phyloP scores from a whole-genome alignment of 768 basidiomycete genomes.

The Hygrocybe coccinea region DNA sequence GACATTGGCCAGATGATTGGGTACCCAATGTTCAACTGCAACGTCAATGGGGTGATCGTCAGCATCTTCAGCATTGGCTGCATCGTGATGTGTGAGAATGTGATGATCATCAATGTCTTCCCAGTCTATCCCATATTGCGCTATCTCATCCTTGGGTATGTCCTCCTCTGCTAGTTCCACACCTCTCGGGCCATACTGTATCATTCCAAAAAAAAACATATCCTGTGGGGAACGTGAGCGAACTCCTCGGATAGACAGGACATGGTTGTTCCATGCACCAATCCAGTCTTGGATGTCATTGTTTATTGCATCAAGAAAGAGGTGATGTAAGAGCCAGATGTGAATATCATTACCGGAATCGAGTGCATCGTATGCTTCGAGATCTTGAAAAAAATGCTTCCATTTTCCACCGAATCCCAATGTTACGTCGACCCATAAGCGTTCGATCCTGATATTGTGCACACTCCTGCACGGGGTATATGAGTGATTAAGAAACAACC shows the following conservation, averaged over 20 bases:
- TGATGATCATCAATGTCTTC: conserved; percentile 12
- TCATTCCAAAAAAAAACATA: conserved; percentile 32
- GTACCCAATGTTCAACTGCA: not conserved
- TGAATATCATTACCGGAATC: conserved; percentile 23
- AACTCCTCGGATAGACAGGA: conserved; percentile 17
- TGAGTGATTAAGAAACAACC: too few relatives aligned
- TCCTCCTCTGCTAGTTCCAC: not conserved
- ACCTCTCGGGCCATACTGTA: conserved; percentile 27
- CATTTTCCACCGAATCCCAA: conserved; percentile 33
- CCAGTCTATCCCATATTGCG: conserved; percentile 24
- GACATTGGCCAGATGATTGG: not conserved
- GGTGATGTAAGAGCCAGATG: conserved; percentile 38
- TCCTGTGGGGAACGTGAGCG: conserved; percentile 21
- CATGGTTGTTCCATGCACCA: conserved; percentile 35
- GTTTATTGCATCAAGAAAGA: conserved; percentile 34
- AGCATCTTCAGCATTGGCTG: conserved; percentile 4
- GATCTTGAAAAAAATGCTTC: conserved; percentile 33
- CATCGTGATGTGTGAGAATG: conserved; percentile 13
- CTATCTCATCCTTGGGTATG: conserved; percentile 10
- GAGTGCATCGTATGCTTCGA: conserved; percentile 29
- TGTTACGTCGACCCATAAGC: conserved; percentile 38
- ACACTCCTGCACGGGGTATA: conserved; percentile 26
- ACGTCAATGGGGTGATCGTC: not conserved
- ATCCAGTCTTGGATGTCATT: conserved; percentile 29
- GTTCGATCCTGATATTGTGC: conserved; percentile 38